Evolutionary conservation across 1,139 yeast species (phyloP).

Genomic region (Sugiyamaella novakii): DNA sequence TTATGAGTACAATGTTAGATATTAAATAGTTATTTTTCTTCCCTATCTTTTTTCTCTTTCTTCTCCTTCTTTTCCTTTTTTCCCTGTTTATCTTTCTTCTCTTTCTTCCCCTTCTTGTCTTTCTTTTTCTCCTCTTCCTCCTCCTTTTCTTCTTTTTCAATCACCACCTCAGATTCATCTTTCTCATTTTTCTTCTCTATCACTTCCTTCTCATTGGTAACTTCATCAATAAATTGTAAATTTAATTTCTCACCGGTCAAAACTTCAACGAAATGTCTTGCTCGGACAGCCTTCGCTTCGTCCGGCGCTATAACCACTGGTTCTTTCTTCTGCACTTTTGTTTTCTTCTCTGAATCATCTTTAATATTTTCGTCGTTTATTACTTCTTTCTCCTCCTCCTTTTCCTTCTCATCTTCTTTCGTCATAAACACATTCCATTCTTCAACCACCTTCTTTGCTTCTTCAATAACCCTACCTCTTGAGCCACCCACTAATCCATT

Average conservation of each 20-base stretch:
- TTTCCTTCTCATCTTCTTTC: slow-evolving; percentile 31
- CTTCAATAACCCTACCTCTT: slow-evolving; percentile 57
- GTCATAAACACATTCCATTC: slow-evolving; percentile 60
- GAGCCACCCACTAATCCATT: slow-evolving; percentile 77
- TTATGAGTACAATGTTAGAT: no score
- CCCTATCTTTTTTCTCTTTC: slow-evolving; percentile 22
- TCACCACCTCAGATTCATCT: slow-evolving; percentile 12
- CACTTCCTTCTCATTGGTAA: slow-evolving; percentile 42
- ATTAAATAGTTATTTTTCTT: slow-evolving; percentile 18
- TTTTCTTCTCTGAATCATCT: slow-evolving; percentile 8
- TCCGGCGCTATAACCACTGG: slow-evolving; percentile 32
- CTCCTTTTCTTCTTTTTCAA: slow-evolving; percentile 14
- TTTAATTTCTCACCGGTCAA: slow-evolving; percentile 35
- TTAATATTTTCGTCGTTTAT: slow-evolving; percentile 21
- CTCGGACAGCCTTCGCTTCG: slow-evolving; percentile 39
- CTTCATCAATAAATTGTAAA: slow-evolving; percentile 35
- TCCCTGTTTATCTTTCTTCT: slow-evolving; percentile 16
- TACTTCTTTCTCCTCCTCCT: slow-evolving; percentile 36
- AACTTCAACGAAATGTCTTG: slow-evolving; percentile 33
- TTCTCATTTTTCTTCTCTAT: slow-evolving; percentile 15
- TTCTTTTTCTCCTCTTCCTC: slow-evolving; percentile 18
- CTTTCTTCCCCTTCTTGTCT: neutral
- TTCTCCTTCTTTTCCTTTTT: slow-evolving; percentile 25
- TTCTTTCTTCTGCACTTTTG: slow-evolving; percentile 19
- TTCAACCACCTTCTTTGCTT: slow-evolving; percentile 51